Percentiles rank a stretch among this genome's conserved stretches.
phyloP scores from a whole-genome alignment of 2,329 filamentous ascomycete species.

The Fusarium setosum region DNA sequence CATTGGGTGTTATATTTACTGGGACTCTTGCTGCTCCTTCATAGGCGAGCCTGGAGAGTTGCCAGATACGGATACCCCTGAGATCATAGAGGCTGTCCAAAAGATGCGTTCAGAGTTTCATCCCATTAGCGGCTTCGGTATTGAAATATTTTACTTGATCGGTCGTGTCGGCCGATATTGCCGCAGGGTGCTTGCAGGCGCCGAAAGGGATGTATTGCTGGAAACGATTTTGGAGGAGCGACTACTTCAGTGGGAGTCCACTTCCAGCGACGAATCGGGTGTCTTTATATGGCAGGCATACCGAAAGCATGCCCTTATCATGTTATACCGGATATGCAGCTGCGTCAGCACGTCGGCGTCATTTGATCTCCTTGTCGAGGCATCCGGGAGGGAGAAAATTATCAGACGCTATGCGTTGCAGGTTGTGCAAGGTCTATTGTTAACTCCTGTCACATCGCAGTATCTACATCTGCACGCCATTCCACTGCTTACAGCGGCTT shows the following conservation, averaged over 20 bases:
- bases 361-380: too few species aligned
- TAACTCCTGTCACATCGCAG: too few species aligned
- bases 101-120: not conserved
- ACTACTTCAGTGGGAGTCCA: not conserved
- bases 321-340: not conserved
- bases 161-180: constrained; percentile 10
- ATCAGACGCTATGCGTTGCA: too few species aligned
- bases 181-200: not conserved
- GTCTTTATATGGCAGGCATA: not conserved
- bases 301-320: not conserved
- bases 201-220: not conserved
- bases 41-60: not conserved
- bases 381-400: too few species aligned
- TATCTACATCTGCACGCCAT: too few species aligned
- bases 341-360: not conserved
- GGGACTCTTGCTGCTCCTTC: constrained; percentile 6
- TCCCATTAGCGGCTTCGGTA: constrained; percentile 1
- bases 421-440: too few species aligned
- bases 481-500: too few species aligned
- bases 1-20: constrained; percentile 6
- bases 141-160: constrained; percentile 4
- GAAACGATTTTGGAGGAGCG: not conserved
- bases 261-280: not conserved
- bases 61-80: not conserved
- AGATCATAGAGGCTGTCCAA: not conserved